A percentile compares a stretch with the other conserved stretches of the same genome.
These are phyloP conservation scores for Candida pini DNA, from an alignment of 805 yeast species.

Conservation along the genomic window DNA sequence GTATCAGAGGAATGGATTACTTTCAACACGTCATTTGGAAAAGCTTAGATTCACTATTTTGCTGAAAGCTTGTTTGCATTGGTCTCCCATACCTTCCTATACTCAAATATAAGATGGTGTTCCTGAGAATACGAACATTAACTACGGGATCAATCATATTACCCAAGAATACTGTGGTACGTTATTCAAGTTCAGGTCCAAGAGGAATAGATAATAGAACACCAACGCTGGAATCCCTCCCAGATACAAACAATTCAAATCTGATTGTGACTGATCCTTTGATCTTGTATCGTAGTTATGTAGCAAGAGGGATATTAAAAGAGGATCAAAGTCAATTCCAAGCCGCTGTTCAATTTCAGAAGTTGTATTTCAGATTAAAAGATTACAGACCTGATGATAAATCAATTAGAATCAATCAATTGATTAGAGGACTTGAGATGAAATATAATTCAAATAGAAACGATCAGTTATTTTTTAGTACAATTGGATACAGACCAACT, in stretches of 20 bases:
- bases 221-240: constrained; percentile 17
- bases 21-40: too few relatives aligned
- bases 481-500: constrained; percentile 26
- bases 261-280: constrained; percentile 52
- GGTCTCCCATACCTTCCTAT: too few relatives aligned
- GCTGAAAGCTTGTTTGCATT: too few relatives aligned
- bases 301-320: constrained; percentile 44
- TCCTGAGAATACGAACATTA: too few relatives aligned
- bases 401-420: constrained; percentile 35
- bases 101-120: too few relatives aligned
- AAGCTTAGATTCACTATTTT: too few relatives aligned
- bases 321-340: constrained; percentile 58
- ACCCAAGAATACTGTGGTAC: too few relatives aligned
- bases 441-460: constrained; percentile 12
- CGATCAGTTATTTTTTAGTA: constrained; percentile 22
- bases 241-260: background rate
- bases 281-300: constrained; percentile 46
- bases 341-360: constrained; percentile 58
- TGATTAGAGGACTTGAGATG: constrained; percentile 31
- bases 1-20: too few relatives aligned
- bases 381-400: constrained; percentile 56
- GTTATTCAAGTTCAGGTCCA: constrained; percentile 14
- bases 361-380: constrained; percentile 48
- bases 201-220: constrained; percentile 20
- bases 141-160: too few relatives aligned